Base-by-base conservation (phyloP, 2,329 filamentous ascomycete genomes). In the Rasamsonia emersonii region DNA sequence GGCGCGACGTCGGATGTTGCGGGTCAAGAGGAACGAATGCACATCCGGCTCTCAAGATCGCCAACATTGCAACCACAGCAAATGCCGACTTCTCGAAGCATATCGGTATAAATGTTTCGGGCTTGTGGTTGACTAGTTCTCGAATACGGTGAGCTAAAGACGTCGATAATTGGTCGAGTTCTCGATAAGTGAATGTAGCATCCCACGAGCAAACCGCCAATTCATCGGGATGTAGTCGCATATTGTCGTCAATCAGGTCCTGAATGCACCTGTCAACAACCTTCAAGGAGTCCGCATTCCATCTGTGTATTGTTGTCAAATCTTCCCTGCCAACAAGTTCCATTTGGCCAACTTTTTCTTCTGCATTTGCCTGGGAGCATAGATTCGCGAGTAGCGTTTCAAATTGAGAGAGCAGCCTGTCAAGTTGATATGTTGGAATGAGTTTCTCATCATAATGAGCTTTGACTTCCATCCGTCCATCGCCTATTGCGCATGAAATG, bases 241-340 rank as follows among this genome's bases (percentile, higher is more conserved):
- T 15, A 61, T 45, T 15, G 59, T 56, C n/a, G 50, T 49, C 14
- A 49, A 46, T 14, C 47, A 50, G 9, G 45, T 40, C 4, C 58
- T 50, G 9, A 50, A 33, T 33, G 35, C 37, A 34, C 37, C 19
- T 31, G 8, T 31, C 19, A 9, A 31, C 4, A 31, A 15, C 8
- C 16, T 23, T 15, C 20, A 31, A 16, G 3, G 18, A 18, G 14
- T 31, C 19, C 4, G 11, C 5, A 18, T 23, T 23, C 29, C 29
- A 31, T 3, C 8, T 8, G 9, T 24, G 29, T 31, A 31, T 31
- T 5, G 3, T 24, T 10, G 5, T 15, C 9, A 31, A 14, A 9
- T 31, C 29, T 14, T 31, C 18, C 9, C 9, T 9, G 9, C 20
- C 20, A 13, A 24, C 15, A 24, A 31, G 19, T n/a, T 20, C 28